Evolutionary conservation across 106 monocot genomes (phyloP).

Genomic region (Amphibolis antarctica): DNA sequence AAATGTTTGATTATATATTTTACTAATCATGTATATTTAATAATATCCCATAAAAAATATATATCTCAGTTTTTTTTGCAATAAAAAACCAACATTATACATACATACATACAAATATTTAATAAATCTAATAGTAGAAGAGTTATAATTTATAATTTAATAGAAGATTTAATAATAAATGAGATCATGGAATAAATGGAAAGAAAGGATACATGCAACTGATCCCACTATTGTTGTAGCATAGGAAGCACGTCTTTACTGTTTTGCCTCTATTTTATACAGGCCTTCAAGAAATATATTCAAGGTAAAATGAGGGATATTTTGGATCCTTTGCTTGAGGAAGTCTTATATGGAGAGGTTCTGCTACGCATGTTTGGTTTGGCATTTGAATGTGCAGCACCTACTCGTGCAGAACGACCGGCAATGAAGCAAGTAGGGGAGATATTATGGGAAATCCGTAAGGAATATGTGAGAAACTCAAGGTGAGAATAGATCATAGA

Average conservation of each 20-base stretch:
- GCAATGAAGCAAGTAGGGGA: slow-evolving; percentile 64
- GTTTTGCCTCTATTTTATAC: slow-evolving; percentile 12
- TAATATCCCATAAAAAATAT: no score
- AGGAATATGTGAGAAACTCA: slow-evolving; percentile 36
- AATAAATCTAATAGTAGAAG: no score
- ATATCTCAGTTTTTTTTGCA: no score
- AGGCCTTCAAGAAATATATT: slow-evolving; percentile 46
- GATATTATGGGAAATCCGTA: slow-evolving; percentile 76
- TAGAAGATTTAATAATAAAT: no score
- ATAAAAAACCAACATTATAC: no score
- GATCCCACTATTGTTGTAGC: slow-evolving; percentile 3
- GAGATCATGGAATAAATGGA: no score
- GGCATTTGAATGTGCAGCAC: slow-evolving; percentile 76
- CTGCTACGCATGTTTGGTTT: slow-evolving; percentile 33
- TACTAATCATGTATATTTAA: no score
- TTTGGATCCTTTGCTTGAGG: slow-evolving; percentile 36
- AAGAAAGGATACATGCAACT: background rate
- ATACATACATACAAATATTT: no score
- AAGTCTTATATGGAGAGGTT: slow-evolving; percentile 36
- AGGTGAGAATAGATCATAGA: slow-evolving; percentile 11
- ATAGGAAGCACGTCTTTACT: slow-evolving; percentile 29
- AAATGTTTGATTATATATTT: no score
- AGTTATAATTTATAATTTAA: no score
- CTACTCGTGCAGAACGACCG: slow-evolving; percentile 50
- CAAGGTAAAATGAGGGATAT: slow-evolving; percentile 26